Percentiles rank a stretch among this genome's conserved stretches.
Conservation (phyloP, 805 yeast genomes). For the Komagataella ulmi region DNA sequence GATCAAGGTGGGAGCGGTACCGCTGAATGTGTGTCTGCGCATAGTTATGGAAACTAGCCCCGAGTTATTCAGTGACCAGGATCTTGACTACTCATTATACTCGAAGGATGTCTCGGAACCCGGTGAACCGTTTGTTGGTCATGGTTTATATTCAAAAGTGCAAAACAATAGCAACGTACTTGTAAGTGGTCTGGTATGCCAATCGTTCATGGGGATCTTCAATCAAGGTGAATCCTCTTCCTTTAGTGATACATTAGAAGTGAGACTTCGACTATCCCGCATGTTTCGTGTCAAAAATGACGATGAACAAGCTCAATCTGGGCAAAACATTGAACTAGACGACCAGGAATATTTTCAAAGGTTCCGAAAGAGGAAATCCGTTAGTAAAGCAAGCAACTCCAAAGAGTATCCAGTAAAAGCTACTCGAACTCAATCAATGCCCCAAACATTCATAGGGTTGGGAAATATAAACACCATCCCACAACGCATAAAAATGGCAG, state of each 20-base stretch:
- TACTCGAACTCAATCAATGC: constrained; percentile 21
- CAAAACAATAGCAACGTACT: constrained; percentile 17
- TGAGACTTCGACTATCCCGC: constrained; percentile 33
- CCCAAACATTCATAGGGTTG: constrained; percentile 10
- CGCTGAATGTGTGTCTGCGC: constrained; percentile 31
- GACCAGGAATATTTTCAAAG: constrained; percentile 1
- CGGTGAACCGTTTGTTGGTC: constrained; percentile 37
- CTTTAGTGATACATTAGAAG: constrained; percentile 40
- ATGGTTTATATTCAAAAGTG: constrained; percentile 24
- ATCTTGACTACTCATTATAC: constrained; percentile 31
- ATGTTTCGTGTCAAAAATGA: not conserved
- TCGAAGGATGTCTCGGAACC: constrained; percentile 36
- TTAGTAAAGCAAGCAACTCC: not conserved
- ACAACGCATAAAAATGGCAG: constrained; percentile 17
- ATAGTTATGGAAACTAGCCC: constrained; percentile 31
- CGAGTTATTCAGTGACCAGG: constrained; percentile 21
- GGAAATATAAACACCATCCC: constrained; percentile 14
- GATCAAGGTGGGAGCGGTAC: constrained; percentile 26
- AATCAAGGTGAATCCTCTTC: constrained; percentile 7
- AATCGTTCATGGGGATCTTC: constrained; percentile 35
- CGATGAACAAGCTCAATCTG: constrained; percentile 1
- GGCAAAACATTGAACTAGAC: constrained; percentile 5
- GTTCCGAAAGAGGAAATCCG: not conserved
- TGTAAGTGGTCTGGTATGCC: constrained; percentile 43
- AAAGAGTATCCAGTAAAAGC: constrained; percentile 8